Conservation (phyloP, 176 grass and related monocot genomes). For the Raddia distichophylla region DNA sequence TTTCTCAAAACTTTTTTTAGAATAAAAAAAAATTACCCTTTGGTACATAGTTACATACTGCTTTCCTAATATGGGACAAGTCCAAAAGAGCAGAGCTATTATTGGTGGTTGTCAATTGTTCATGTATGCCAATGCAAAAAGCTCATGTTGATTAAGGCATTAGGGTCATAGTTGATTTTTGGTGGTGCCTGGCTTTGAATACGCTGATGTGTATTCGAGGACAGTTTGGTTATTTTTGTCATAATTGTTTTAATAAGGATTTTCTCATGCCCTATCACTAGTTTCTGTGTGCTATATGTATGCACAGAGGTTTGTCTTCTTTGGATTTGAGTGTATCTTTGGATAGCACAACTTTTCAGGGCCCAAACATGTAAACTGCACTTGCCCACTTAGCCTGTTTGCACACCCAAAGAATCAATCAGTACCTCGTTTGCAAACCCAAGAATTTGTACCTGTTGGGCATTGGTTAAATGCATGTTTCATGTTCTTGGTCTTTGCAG, state of each 20-base stretch:
- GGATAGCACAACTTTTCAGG: neutral
- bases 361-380: conserved; percentile 1
- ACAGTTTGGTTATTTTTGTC: neutral
- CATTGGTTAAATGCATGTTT: conserved; percentile 19
- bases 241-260: neutral
- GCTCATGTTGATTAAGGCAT: neutral
- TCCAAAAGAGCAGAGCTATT: neutral
- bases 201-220: neutral
- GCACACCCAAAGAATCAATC: neutral
- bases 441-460: neutral
- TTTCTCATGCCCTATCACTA: neutral
- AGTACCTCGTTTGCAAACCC: neutral
- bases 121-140: neutral
- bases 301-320: neutral
- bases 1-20: neutral
- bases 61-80: neutral
- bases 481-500: neutral
- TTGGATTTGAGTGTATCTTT: neutral
- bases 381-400: neutral
- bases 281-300: conserved; percentile 3
- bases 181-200: neutral
- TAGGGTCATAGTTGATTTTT: neutral
- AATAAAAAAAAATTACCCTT: too few relatives aligned
- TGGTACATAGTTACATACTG: neutral
- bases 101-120: neutral